Base-by-base conservation (phyloP, 2,329 filamentous ascomycete genomes). In the Penicillium sp. region DNA sequence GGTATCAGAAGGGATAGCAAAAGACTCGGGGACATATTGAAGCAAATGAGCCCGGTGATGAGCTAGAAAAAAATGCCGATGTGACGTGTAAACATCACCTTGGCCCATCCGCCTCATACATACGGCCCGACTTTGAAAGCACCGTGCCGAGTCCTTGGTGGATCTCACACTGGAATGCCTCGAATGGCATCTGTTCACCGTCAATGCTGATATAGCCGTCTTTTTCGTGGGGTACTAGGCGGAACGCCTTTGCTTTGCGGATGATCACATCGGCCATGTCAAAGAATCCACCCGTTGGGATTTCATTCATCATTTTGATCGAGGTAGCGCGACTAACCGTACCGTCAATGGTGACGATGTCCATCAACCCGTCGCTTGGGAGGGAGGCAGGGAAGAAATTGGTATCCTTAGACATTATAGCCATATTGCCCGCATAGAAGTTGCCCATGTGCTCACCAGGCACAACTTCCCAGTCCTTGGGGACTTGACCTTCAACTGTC, bases 351-450 rank as follows among this genome's bases (percentile, higher is more conserved):
- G 84, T 89, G 51, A 97, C 80, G 9, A 97, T 78, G 69, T 99
- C 94, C 75, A 96, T 84, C 56, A 87, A 81, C 9, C 93, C 94
- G 66, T 99, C 94, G 37, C 85, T 85, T 12, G 91, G 88, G 7
- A 93, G 80, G 0, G 93, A 83, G 1, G 90, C 87, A 2, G 21
- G 90, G 80, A 79, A 99, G 77, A 97, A 96, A 65, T 91, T 91
- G 52, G 87, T 82, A 58, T 93, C 87, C 10, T 90, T 82, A 0
- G 92, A 87, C 90, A 99, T 93, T 72, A 88, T 95, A 20, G 89
- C 85, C 87, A 97, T 95, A 69, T 97, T 99, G 55, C 94, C 94
- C 26, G 87, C 89, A 73, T 95, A 97, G 70, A 99, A 96, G 65
- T 90, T 97, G 40, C 91, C 91, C 49, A 99, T 78, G 24, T 87